Evolutionary conservation across 192 early-diverging fungal species (phyloP), one percentile per base, ranked within the genome.

Genomic region (Gryganskiella cystojenkinii): DNA sequence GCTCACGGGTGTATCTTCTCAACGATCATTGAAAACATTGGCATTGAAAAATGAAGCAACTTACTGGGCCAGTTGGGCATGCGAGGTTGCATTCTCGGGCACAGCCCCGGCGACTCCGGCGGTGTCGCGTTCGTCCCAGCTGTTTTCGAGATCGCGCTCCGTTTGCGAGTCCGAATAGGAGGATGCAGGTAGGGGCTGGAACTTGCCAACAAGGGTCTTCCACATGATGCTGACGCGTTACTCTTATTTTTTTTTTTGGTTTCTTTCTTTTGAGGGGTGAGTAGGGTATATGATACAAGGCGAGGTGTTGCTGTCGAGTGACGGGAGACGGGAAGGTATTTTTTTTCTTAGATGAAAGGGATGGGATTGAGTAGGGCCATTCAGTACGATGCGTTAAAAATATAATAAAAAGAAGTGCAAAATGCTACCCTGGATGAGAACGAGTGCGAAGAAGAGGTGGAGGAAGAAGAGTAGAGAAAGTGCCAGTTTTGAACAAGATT

Each of bases 181-280:
- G 13, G 74, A 64, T 28, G 64, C 74, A n/a, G 74, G 74, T 30
- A 78, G 56, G 4, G 74, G 74, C 61, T 78, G 74, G 56, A 78
- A 78, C 56, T 78, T 78, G 61, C 74, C 74, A 5, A 78, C 74
- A 54, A 78, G 65, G 45, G 66, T 69, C 56, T 69, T 78, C 74
- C 74, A 78, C 74, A 78, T 78, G 37, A 54, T 52, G 42, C 3
- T 1, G 56, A 40, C 31, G 15, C 24, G 42, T 43, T 19, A 44
- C 25, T 67, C 25, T 35, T 58, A 58, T 58, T 67, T 25, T 17
- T 47, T 54, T 53, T 25, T 2, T 34, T 34, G 28, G 47, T 9
- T n/a, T 13, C 11, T 19, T 24, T 31, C 13, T 46, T 8, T 28
- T 34, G 13, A 24, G 45, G 19, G 19, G 6, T 15, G 42, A 44